A percentile compares a stretch with the other conserved stretches of the same genome.
These are phyloP conservation scores for Trichophaea hybrida DNA, from an alignment of 2,329 filamentous ascomycete species.

Conservation along the genomic window DNA sequence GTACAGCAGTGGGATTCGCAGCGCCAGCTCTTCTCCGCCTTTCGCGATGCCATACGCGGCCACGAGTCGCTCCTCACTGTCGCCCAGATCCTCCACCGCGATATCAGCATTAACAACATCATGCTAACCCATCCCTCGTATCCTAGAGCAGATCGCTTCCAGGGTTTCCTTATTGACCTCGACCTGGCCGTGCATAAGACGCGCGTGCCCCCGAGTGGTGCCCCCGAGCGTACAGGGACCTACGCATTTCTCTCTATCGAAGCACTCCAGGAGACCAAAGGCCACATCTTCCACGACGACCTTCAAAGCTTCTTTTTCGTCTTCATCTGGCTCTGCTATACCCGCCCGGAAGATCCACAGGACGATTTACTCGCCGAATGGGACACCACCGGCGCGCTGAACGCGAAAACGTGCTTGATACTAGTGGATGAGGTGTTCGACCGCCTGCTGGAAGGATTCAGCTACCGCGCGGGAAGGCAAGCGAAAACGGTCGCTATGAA, in stretches of 20 bases:
- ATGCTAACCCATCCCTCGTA: neutral
- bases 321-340: neutral
- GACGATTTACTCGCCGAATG: neutral
- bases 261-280: neutral
- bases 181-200: constrained; percentile 2
- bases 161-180: constrained; percentile 1
- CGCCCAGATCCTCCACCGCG: constrained; percentile 1
- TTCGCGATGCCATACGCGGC: constrained; percentile 5
- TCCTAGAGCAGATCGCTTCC: neutral
- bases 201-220: neutral
- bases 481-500: too few species aligned
- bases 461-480: too few species aligned
- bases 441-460: too few species aligned
- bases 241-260: neutral
- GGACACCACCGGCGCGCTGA: neutral
- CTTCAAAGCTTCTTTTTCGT: constrained; percentile 3
- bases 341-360: neutral
- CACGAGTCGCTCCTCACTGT: neutral
- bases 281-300: constrained; percentile 1
- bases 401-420: too few species aligned
- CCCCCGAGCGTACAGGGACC: constrained; percentile 4
- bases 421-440: too few species aligned
- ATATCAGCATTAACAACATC: constrained; percentile 5
- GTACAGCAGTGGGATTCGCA: neutral
- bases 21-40: neutral